Evolutionary conservation across 2,329 filamentous ascomycete species (phyloP).

Genomic region (Lojkania enalia): DNA sequence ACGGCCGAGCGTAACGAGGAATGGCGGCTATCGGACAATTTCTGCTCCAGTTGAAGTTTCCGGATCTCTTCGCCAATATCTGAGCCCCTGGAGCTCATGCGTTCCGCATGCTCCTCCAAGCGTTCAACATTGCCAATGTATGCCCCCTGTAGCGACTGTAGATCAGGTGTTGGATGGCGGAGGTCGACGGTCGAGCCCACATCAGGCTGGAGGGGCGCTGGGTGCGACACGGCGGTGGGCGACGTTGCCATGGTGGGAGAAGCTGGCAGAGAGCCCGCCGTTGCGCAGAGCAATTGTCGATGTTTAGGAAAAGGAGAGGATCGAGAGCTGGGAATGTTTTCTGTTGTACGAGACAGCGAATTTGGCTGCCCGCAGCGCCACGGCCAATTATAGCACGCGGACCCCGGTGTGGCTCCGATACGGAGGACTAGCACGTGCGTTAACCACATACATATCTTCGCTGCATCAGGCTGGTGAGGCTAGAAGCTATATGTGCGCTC

Average conservation of each 20-base stretch:
- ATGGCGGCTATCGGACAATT: conserved; percentile 68
- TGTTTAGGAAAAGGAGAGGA: conserved; percentile 1
- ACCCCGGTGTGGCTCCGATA: too few species aligned
- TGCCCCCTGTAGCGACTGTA: conserved; percentile 63
- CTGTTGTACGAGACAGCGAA: conserved; percentile 7
- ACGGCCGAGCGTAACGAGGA: conserved; percentile 61
- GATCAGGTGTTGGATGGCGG: conserved; percentile 64
- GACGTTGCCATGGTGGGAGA: conserved; percentile 28
- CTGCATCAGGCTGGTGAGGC: too few species aligned
- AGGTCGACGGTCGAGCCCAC: conserved; percentile 28
- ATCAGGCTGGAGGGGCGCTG: conserved; percentile 24
- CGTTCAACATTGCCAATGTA: conserved; percentile 70
- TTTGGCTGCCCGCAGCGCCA: neutral
- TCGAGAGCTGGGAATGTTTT: conserved; percentile 4
- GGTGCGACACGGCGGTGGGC: conserved; percentile 21
- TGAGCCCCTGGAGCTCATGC: conserved; percentile 69
- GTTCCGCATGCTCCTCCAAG: conserved; percentile 75
- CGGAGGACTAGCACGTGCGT: neutral
- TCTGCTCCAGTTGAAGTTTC: conserved; percentile 70
- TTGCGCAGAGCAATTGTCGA: neutral
- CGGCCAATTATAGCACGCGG: conserved; percentile 10
- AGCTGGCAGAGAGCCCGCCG: conserved; percentile 9
- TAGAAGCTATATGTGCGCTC: too few species aligned
- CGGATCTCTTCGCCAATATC: conserved; percentile 79
- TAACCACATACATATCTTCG: too few species aligned